phyloP scores from a whole-genome alignment of 169 alveolate genomes.

The Cystoisospora suis region DNA sequence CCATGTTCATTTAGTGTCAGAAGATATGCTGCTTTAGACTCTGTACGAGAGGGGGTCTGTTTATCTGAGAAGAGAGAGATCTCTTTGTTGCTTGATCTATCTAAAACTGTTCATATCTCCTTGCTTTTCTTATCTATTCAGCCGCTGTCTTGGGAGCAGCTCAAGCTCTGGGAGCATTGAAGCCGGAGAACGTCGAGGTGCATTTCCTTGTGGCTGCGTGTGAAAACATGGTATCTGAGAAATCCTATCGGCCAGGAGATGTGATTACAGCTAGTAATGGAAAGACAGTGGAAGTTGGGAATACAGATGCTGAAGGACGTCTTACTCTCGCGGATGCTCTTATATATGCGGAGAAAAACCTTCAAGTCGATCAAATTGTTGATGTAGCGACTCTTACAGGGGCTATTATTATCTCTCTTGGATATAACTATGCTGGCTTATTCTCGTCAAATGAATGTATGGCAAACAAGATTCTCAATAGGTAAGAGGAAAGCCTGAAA shows the following conservation, averaged over 20 bases:
- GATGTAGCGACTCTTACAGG: constrained; percentile 97
- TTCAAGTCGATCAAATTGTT: constrained; percentile 84
- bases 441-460: constrained; percentile 36
- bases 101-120: no score
- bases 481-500: neutral
- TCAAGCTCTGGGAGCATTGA: constrained; percentile 77
- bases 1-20: no score
- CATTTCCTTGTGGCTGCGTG: constrained; percentile 88
- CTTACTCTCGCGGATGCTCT: constrained; percentile 96
- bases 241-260: constrained; percentile 93
- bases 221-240: constrained; percentile 91
- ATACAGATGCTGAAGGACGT: constrained; percentile 99
- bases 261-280: constrained; percentile 93
- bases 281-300: constrained; percentile 76
- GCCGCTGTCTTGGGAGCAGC: constrained; percentile 91
- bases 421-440: constrained; percentile 66
- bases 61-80: neutral
- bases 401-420: constrained; percentile 87
- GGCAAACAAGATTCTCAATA: constrained; percentile 43
- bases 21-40: neutral
- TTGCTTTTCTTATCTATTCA: no score
- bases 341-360: constrained; percentile 87
- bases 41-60: neutral
- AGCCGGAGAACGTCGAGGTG: constrained; percentile 84
- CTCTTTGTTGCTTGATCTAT: no score